Conservation (phyloP, 352 stramenopile genomes). For the Phytophthora pluvialis region DNA sequence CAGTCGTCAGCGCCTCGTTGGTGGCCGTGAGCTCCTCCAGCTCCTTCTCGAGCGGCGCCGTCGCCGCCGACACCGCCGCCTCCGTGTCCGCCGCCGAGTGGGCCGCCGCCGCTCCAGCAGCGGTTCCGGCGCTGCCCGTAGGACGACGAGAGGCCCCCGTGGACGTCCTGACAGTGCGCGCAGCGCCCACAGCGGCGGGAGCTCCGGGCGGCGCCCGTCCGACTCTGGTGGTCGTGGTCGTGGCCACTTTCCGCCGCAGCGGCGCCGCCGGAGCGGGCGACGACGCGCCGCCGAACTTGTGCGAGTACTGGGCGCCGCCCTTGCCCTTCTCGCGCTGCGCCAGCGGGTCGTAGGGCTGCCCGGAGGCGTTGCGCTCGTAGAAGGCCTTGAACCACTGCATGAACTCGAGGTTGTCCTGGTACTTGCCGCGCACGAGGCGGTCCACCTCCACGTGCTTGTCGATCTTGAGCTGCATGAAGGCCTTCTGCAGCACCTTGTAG, state of each 20-base stretch:
- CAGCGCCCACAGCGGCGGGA: slow-evolving; percentile 30
- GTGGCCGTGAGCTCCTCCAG: slow-evolving; percentile 71
- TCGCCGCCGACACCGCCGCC: slow-evolving; percentile 38
- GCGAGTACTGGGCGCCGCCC: slow-evolving; percentile 84
- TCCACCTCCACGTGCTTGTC: slow-evolving; percentile 98
- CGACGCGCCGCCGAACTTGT: slow-evolving; percentile 61
- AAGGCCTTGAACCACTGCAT: slow-evolving; percentile 99
- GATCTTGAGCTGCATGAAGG: slow-evolving; percentile 96
- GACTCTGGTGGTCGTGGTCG: slow-evolving; percentile 35
- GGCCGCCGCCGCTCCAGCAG: slow-evolving; percentile 10
- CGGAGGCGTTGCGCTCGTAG: slow-evolving; percentile 89
- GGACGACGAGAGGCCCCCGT: slow-evolving; percentile 44
- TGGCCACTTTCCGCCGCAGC: slow-evolving; percentile 51
- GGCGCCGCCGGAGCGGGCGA: slow-evolving; percentile 29
- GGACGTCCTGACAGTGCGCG: slow-evolving; percentile 23
- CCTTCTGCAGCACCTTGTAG: slow-evolving; percentile 99
- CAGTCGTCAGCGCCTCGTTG: slow-evolving; percentile 79
- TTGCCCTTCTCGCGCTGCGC: slow-evolving; percentile 94
- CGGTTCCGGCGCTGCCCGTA: slow-evolving; percentile 29
- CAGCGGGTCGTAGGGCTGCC: slow-evolving; percentile 94
- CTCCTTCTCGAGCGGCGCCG: slow-evolving; percentile 68
- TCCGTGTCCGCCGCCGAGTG: slow-evolving; percentile 32
- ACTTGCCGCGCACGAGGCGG: slow-evolving; percentile 98
- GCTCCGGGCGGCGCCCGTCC: slow-evolving; percentile 57
- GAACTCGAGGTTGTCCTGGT: slow-evolving; percentile 99